A percentile compares a stretch with the other conserved stretches of the same genome.
Evolutionary conservation across 2,329 filamentous ascomycete genomes (phyloP).

Genomic region (Alternaria hordeiaustralica): DNA sequence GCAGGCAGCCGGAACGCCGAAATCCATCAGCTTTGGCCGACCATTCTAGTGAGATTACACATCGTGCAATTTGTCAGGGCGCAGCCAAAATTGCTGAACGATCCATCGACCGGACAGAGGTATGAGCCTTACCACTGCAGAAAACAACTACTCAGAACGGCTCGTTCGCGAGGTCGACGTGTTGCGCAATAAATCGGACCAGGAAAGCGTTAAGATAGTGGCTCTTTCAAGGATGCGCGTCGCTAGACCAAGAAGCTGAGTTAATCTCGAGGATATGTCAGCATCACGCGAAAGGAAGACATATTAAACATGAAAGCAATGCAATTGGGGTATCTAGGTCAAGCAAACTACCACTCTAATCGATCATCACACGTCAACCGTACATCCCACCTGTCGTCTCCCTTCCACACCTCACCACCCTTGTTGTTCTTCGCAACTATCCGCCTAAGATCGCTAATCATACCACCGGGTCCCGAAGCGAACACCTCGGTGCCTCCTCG

Average conservation of each 20-base stretch:
- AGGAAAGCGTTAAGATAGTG: too few relatives aligned
- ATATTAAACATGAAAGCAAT: not conserved
- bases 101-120: too few relatives aligned
- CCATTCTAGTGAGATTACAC: not conserved
- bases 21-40: not conserved
- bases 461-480: slow-evolving; percentile 39
- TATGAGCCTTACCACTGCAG: too few relatives aligned
- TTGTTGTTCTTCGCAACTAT: slow-evolving; percentile 41
- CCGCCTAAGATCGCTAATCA: slow-evolving; percentile 43
- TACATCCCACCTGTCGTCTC: slow-evolving; percentile 40
- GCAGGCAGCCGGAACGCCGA: not conserved
- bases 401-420: slow-evolving; percentile 42
- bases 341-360: slow-evolving; percentile 37
- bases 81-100: not conserved
- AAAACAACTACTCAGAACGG: too few relatives aligned
- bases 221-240: too few relatives aligned
- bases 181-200: too few relatives aligned
- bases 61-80: not conserved
- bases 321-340: slow-evolving; percentile 30
- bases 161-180: too few relatives aligned
- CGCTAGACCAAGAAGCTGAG: too few relatives aligned
- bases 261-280: too few relatives aligned
- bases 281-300: not conserved
- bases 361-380: slow-evolving; percentile 42
- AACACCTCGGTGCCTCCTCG: slow-evolving; percentile 39